phyloP scores from a whole-genome alignment of 73 alveolate species.

The Breviolum minutum region DNA sequence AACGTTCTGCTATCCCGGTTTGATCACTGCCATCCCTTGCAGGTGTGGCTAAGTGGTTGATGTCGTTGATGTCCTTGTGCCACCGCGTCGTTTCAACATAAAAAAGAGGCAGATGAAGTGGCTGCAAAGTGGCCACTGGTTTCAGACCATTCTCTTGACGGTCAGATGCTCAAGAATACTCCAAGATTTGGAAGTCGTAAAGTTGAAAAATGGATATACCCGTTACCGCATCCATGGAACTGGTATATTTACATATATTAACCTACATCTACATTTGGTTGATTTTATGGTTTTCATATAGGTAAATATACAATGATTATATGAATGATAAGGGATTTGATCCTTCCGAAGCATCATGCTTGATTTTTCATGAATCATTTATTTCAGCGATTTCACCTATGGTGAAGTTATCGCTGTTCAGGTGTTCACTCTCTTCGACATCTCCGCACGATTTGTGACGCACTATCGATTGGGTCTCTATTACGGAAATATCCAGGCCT shows the following conservation, averaged over 20 bases:
- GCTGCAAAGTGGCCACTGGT: slow-evolving; percentile 81
- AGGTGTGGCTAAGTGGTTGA: background rate
- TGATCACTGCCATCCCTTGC: slow-evolving; percentile 91
- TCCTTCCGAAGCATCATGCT: too few relatives aligned
- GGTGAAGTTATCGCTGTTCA: too few relatives aligned
- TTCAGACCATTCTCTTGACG: slow-evolving; percentile 79
- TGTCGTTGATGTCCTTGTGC: background rate
- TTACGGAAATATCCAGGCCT: slow-evolving; percentile 77
- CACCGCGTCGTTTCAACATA: background rate
- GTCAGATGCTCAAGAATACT: background rate
- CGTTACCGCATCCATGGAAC: too few relatives aligned
- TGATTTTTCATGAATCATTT: background rate
- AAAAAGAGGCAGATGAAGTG: slow-evolving; percentile 72
- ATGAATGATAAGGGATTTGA: too few relatives aligned
- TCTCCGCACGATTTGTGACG: slow-evolving; percentile 78
- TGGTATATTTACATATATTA: too few relatives aligned
- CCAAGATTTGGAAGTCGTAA: background rate
- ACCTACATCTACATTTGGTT: too few relatives aligned
- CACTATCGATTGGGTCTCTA: slow-evolving; percentile 59
- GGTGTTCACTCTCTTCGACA: slow-evolving; percentile 90
- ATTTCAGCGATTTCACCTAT: too few relatives aligned
- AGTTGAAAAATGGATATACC: too few relatives aligned
- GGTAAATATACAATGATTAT: too few relatives aligned
- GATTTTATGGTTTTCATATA: too few relatives aligned
- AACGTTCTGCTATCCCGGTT: slow-evolving; percentile 81